Percentiles rank a stretch among this genome's conserved stretches.
These are phyloP conservation scores for Neofusicoccum sp. DNA, from an alignment of 2,329 filamentous ascomycete species.

Conservation along the genomic window DNA sequence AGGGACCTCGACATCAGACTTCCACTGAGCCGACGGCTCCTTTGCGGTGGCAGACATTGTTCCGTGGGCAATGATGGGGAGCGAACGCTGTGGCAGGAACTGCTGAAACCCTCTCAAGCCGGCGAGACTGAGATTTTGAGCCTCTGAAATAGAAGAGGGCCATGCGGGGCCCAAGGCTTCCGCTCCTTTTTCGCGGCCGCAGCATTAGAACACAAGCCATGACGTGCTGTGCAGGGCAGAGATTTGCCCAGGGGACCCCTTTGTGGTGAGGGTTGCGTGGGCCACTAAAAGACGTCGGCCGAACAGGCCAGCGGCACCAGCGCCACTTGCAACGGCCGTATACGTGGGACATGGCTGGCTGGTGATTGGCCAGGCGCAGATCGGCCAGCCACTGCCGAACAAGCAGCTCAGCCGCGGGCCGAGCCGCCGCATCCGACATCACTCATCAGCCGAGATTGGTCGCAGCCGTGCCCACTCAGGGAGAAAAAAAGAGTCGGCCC, in stretches of 20 bases:
- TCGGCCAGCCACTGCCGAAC: neutral
- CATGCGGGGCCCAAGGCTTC: too few species aligned
- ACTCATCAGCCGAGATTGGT: neutral
- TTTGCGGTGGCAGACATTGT: neutral
- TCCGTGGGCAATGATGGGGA: neutral
- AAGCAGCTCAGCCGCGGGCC: neutral
- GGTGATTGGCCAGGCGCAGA: neutral
- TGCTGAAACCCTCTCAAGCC: neutral
- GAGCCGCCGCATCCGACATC: neutral
- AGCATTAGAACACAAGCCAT: constrained; percentile 2
- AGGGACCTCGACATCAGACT: constrained; percentile 18
- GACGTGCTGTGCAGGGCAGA: neutral
- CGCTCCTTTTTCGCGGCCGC: neutral
- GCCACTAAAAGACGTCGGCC: neutral
- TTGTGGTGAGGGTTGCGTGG: neutral
- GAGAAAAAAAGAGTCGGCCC: neutral
- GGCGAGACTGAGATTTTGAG: neutral
- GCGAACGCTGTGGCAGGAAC: neutral
- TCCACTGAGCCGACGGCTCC: constrained; percentile 26
- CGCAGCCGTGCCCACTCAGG: neutral
- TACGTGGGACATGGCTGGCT: neutral
- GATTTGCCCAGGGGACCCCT: neutral
- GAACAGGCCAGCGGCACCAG: neutral
- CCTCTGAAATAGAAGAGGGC: too few species aligned
- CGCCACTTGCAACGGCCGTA: neutral